Evolutionary conservation across 495 filamentous ascomycete species (phyloP).

Genomic region (Apiosordaria backusii): DNA sequence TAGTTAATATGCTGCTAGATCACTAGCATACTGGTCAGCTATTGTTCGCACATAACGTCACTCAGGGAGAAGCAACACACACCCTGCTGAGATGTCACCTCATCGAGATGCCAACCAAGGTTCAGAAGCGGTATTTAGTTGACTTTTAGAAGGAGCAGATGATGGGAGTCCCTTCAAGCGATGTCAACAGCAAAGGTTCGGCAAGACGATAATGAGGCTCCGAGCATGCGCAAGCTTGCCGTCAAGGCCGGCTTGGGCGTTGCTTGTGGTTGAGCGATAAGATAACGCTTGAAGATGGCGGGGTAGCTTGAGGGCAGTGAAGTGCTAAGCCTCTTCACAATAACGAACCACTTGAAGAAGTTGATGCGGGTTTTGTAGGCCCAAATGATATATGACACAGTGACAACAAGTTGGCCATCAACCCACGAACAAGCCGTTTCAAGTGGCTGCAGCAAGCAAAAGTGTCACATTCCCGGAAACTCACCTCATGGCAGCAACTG

Average conservation of each 20-base stretch:
- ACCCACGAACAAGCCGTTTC: neutral
- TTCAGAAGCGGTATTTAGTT: neutral
- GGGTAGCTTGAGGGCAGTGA: conserved; percentile 7
- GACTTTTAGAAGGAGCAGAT: neutral
- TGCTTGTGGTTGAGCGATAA: conserved; percentile 14
- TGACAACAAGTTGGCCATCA: neutral
- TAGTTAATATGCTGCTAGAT: neutral
- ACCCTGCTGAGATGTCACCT: neutral
- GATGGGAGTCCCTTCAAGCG: neutral
- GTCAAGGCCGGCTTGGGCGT: neutral
- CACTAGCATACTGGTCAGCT: neutral
- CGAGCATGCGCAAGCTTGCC: neutral
- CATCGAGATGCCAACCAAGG: neutral
- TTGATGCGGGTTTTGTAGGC: neutral
- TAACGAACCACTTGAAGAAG: neutral
- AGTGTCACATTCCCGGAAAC: conserved; percentile 1
- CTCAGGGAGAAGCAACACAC: neutral
- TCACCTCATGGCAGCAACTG: conserved; percentile 5
- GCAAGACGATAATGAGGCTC: neutral
- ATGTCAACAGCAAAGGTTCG: neutral
- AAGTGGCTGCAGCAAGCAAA: neutral
- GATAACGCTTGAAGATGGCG: conserved; percentile 12
- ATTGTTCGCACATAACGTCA: neutral
- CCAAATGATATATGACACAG: neutral
- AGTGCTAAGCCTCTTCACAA: neutral